Conservation (phyloP, 2,329 filamentous ascomycete genomes). For the Coniochaeta hoffmannii region DNA sequence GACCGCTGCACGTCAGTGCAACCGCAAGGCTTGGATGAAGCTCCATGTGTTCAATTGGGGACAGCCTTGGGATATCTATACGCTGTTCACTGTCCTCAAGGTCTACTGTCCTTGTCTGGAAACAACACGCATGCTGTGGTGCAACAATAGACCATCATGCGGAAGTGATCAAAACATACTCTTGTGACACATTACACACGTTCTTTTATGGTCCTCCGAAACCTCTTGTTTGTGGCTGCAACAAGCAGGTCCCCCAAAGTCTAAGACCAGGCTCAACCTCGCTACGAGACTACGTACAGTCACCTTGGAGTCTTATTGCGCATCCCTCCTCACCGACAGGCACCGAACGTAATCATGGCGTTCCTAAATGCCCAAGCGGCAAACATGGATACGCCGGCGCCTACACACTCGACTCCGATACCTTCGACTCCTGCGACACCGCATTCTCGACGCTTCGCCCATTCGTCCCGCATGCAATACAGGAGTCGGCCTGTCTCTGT, state of each 20-base stretch:
- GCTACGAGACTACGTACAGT: background rate
- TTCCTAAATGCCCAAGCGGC: constrained; percentile 10
- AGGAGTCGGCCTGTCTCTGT: constrained; percentile 62
- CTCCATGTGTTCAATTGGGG: background rate
- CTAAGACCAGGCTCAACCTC: background rate
- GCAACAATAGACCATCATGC: background rate
- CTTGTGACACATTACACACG: background rate
- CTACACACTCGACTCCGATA: constrained; percentile 16
- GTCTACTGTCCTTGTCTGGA: background rate
- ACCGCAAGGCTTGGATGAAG: background rate
- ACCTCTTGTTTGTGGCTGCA: background rate
- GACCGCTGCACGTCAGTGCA: background rate
- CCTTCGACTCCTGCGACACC: constrained; percentile 18
- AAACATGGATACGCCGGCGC: constrained; percentile 14
- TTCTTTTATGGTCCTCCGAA: background rate
- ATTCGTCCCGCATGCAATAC: constrained; percentile 45
- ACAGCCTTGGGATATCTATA: background rate
- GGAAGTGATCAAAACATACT: background rate
- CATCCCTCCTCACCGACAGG: background rate
- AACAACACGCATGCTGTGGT: background rate
- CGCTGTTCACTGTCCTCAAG: background rate
- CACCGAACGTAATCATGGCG: constrained; percentile 6
- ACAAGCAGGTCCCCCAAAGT: background rate
- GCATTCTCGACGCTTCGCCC: constrained; percentile 15
- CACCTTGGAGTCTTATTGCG: too few relatives aligned